Base-by-base conservation (phyloP, 179 eudicot species). In the Camellia oleifera region DNA sequence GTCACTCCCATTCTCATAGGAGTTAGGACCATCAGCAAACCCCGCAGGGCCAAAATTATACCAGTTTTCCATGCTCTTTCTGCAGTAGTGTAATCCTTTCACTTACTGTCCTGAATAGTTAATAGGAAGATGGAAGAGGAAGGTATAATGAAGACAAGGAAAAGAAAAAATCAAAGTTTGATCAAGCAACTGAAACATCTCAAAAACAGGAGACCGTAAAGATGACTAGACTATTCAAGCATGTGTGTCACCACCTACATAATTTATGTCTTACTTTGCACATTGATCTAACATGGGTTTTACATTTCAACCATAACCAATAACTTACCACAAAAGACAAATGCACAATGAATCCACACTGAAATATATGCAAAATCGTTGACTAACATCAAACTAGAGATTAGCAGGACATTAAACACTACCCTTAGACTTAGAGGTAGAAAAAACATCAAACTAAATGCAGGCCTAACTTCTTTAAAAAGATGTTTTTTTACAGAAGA, bases 171-270 rank as follows among this genome's bases (percentile, higher is more conserved):
- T 11, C 0, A 18, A 2, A 74, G 32, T 7, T 17, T 20, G 42
- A 52, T 20, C 75, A n/a, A n/a, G 56, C 56, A 70, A n/a, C 74
- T 45, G 74, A 17, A 46, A 70, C n/a, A 9, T 12, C 75, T 20
- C 44, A 72, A 11, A 73, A 20, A 72, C 4, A 7, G 1, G 2
- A 23, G 2, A 46, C 54, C 8, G 12, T 26, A 2, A 44, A 75
- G 11, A n/a, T 4, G 9, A 75, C 12, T 44, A 10, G 54, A 60
- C 17, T 23, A 26, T 5, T 7, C 63, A 54, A 73, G 76, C 76
- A 54, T 54, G 45, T 73, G 20, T 1, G n/a, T 53, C 4, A 11
- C 10, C 20, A 52, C 26, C 61, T 0, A 23, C 23, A 5, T 23
- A 72, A 52, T 17, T 18, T 71, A 18, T 4, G 42, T 23, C 23